Evolutionary conservation across 805 yeast genomes (phyloP).

Genomic region (Candida nanaspora): DNA sequence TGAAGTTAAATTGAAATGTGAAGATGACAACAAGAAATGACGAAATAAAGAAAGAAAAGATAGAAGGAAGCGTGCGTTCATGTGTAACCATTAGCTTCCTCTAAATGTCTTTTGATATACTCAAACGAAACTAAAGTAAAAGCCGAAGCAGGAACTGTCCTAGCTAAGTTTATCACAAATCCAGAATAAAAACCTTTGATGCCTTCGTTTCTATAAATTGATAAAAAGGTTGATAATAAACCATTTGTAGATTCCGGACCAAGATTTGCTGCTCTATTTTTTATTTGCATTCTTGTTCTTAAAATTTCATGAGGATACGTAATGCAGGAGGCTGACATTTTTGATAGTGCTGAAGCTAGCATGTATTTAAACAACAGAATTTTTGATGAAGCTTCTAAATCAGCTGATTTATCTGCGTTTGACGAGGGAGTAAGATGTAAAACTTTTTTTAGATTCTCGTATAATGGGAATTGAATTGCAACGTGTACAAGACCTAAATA

Average conservation of each 20-base stretch:
- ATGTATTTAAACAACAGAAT: constrained; percentile 35
- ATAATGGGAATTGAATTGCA: constrained; percentile 93
- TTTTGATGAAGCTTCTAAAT: neutral
- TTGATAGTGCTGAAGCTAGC: constrained; percentile 70
- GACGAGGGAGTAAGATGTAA: constrained; percentile 26
- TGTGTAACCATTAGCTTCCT: constrained; percentile 8
- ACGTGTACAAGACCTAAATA: constrained; percentile 87
- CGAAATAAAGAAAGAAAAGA: too few relatives aligned
- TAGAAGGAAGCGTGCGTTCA: neutral
- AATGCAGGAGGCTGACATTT: constrained; percentile 79
- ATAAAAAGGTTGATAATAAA: constrained; percentile 4
- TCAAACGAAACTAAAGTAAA: constrained; percentile 93
- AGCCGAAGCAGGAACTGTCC: constrained; percentile 94
- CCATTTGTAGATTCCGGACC: neutral
- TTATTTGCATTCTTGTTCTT: constrained; percentile 81
- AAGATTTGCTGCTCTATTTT: neutral
- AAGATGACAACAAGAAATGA: too few relatives aligned
- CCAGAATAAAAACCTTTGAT: constrained; percentile 83
- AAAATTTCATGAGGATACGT: constrained; percentile 96
- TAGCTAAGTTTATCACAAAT: constrained; percentile 70
- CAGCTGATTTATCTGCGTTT: neutral
- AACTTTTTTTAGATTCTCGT: constrained; percentile 67
- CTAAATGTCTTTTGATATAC: constrained; percentile 53
- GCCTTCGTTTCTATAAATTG: constrained; percentile 62
- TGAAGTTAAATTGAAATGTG: too few relatives aligned